phyloP scores from a whole-genome alignment of 768 basidiomycete species.

The Terana coerulea region DNA sequence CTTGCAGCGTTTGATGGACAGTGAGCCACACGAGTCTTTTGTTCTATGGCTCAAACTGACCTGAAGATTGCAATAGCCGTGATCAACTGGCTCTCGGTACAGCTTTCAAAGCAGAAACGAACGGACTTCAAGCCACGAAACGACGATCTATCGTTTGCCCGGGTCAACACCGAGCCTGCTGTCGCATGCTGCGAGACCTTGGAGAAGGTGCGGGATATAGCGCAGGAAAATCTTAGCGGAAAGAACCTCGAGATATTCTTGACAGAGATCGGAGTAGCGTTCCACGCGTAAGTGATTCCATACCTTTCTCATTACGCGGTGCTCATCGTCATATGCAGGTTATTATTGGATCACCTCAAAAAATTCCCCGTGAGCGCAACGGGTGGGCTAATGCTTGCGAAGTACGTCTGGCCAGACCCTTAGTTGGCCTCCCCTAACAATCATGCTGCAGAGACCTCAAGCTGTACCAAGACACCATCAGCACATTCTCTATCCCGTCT shows the following conservation, averaged over 20 bases:
- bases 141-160: constrained; percentile 91
- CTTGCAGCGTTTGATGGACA: constrained; percentile 76
- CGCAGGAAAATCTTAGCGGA: constrained; percentile 76
- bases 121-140: constrained; percentile 96
- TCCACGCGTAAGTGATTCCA: constrained; percentile 64
- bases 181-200: constrained; percentile 79
- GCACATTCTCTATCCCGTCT: constrained; percentile 76
- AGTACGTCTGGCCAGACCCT: no score
- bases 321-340: constrained; percentile 37
- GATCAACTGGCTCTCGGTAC: constrained; percentile 66
- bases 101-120: constrained; percentile 90
- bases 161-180: constrained; percentile 95
- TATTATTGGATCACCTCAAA: constrained; percentile 89
- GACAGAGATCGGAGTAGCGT: constrained; percentile 89
- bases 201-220: constrained; percentile 75
- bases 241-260: constrained; percentile 92
- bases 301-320: background rate
- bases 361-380: constrained; percentile 97
- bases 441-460: constrained; percentile 75
- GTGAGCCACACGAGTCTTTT: constrained; percentile 41
- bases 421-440: no score
- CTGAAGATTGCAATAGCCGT: constrained; percentile 44
- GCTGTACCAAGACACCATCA: constrained; percentile 88
- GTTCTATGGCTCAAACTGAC: background rate
- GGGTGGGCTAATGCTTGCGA: constrained; percentile 96